phyloP scores from a whole-genome alignment of 306 rosid species.

The Purshia tridentata region DNA sequence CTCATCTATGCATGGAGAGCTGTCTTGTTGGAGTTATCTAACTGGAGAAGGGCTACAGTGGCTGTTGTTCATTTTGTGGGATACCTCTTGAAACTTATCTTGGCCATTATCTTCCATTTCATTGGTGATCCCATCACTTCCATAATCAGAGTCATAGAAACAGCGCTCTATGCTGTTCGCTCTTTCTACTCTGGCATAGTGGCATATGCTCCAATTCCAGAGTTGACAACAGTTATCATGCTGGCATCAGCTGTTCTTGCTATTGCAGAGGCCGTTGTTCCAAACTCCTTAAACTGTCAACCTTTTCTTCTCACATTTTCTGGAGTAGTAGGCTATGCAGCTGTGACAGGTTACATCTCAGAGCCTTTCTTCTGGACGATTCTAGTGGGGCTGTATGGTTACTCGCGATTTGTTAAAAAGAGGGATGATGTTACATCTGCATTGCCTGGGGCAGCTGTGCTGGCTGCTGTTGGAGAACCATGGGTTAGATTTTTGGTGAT shows the following conservation, averaged over 20 bases:
- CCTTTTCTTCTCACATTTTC: constrained; percentile 68
- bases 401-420: constrained; percentile 58
- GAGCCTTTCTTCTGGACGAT: constrained; percentile 95
- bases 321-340: constrained; percentile 77
- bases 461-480: constrained; percentile 89
- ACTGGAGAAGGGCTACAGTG: constrained; percentile 66
- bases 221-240: constrained; percentile 50
- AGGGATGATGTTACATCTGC: constrained; percentile 74
- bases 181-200: constrained; percentile 74
- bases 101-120: constrained; percentile 63
- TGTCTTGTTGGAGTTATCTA: constrained; percentile 71
- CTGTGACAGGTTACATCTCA: constrained; percentile 64
- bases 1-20: constrained; percentile 93
- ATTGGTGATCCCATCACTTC: constrained; percentile 79
- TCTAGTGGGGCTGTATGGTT: constrained; percentile 54
- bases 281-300: constrained; percentile 59
- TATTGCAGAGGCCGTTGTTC: constrained; percentile 70
- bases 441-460: constrained; percentile 73
- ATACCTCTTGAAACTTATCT: constrained; percentile 46
- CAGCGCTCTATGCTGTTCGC: constrained; percentile 50
- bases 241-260: constrained; percentile 72
- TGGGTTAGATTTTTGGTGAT: constrained; percentile 79
- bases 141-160: constrained; percentile 55
- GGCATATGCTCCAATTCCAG: constrained; percentile 69
- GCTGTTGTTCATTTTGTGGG: constrained; percentile 50